Conservation (phyloP, 148 eudicot species). For the Silene conica region DNA sequence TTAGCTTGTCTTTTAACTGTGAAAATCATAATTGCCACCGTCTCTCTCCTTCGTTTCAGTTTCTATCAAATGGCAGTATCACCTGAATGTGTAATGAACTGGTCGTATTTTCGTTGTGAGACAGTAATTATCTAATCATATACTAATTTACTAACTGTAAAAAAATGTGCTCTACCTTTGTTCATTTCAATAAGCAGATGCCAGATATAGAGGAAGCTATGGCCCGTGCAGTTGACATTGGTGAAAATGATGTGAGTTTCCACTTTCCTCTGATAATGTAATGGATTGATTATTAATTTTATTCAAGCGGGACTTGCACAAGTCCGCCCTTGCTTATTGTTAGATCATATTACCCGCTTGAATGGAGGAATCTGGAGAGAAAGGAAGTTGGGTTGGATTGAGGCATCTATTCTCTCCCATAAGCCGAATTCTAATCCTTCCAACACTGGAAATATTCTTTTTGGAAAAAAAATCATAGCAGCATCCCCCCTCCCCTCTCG, state of each 20-base stretch:
- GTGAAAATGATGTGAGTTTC: constrained; percentile 80
- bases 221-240: constrained; percentile 97
- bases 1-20: too few species aligned
- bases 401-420: too few species aligned
- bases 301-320: neutral
- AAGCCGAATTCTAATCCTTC: neutral
- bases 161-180: neutral
- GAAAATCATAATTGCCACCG: neutral
- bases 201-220: constrained; percentile 93
- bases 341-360: neutral
- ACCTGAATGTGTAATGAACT: neutral
- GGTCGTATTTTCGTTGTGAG: neutral
- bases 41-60: neutral
- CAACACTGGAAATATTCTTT: neutral
- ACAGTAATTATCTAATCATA: neutral
- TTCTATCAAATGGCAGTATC: constrained; percentile 8
- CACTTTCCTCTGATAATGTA: neutral
- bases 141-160: neutral
- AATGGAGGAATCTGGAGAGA: too few species aligned
- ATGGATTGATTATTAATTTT: neutral
- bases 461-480: constrained; percentile 1
- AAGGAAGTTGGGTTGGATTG: neutral
- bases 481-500: too few species aligned
- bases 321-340: neutral
- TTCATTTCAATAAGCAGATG: constrained; percentile 34